Percentiles rank a stretch among this genome's conserved stretches.
Conservation (phyloP, 768 basidiomycete genomes). For the Leccinum fibrillosum region DNA sequence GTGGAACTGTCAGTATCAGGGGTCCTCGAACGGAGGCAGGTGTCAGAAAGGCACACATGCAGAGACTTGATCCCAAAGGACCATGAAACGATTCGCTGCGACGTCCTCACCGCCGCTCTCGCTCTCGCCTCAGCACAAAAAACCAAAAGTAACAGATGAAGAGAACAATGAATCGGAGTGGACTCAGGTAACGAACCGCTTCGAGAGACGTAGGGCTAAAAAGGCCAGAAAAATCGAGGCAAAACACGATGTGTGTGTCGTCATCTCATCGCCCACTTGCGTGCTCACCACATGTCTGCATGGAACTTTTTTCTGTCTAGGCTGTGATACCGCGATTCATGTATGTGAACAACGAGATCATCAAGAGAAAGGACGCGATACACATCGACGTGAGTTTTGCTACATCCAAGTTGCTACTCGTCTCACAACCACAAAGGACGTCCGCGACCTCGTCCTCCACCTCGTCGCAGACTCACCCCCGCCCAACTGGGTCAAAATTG, state of each 20-base stretch:
- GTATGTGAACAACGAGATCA: slow-evolving; percentile 76
- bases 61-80: too few relatives aligned
- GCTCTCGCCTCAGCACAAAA: slow-evolving; percentile 34
- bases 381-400: slow-evolving; percentile 67
- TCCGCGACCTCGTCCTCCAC: slow-evolving; percentile 84
- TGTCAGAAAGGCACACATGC: too few relatives aligned
- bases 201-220: slow-evolving; percentile 70
- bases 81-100: slow-evolving; percentile 29
- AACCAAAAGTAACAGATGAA: slow-evolving; percentile 32
- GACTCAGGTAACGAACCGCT: slow-evolving; percentile 45
- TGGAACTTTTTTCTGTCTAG: background rate
- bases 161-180: slow-evolving; percentile 42
- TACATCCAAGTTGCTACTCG: background rate
- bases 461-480: slow-evolving; percentile 80
- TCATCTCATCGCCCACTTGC: background rate
- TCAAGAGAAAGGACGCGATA: slow-evolving; percentile 67
- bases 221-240: slow-evolving; percentile 57
- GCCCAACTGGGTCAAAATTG: slow-evolving; percentile 81
- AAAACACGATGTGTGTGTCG: slow-evolving; percentile 56
- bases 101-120: slow-evolving; percentile 16
- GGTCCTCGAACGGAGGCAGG: background rate
- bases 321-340: slow-evolving; percentile 61
- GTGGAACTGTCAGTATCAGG: background rate
- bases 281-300: background rate
- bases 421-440: slow-evolving; percentile 51